These are phyloP conservation scores for sunflower (Helianthus annuus) DNA, from an alignment of 129 eudicot species.

Conservation along the genomic window DNA sequence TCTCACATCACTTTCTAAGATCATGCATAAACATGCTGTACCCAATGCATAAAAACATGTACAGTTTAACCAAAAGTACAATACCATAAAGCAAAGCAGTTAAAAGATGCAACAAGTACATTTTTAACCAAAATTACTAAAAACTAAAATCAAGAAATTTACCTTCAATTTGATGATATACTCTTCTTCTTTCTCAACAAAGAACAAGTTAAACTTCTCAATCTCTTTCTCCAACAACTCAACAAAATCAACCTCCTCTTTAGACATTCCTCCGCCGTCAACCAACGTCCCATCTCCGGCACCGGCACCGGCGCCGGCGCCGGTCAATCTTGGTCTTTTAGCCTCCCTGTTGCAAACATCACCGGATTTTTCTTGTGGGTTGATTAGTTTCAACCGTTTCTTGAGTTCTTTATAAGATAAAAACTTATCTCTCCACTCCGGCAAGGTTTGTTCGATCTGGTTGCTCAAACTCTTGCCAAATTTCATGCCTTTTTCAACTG, in stretches of 20 bases:
- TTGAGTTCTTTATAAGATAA: constrained; percentile 82
- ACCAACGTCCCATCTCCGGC: constrained; percentile 35
- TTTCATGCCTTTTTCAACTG: constrained; percentile 49
- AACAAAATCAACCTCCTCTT: constrained; percentile 68
- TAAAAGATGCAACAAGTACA: neutral
- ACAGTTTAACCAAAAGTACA: constrained; percentile 9
- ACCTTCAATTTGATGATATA: constrained; percentile 86
- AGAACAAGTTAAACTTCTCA: constrained; percentile 78
- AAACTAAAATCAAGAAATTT: constrained; percentile 6
- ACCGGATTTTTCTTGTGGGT: constrained; percentile 33
- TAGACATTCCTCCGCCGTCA: constrained; percentile 35
- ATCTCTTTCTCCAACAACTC: constrained; percentile 77
- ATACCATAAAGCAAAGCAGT: neutral
- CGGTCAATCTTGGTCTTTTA: constrained; percentile 41
- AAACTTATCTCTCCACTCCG: constrained; percentile 92
- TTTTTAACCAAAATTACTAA: neutral
- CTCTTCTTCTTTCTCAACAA: constrained; percentile 85
- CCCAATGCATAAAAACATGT: constrained; percentile 20
- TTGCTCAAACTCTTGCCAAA: constrained; percentile 83
- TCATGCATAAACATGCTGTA: constrained; percentile 3
- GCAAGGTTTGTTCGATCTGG: constrained; percentile 81
- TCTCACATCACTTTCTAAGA: constrained; percentile 3
- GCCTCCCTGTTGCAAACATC: constrained; percentile 27
- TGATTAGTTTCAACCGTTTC: constrained; percentile 64
- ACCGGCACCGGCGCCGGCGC: constrained; percentile 30